Percentiles rank a stretch among this genome's conserved stretches.
Conservation (phyloP, 257 asterid species). For the Anisodus tanguticus region DNA sequence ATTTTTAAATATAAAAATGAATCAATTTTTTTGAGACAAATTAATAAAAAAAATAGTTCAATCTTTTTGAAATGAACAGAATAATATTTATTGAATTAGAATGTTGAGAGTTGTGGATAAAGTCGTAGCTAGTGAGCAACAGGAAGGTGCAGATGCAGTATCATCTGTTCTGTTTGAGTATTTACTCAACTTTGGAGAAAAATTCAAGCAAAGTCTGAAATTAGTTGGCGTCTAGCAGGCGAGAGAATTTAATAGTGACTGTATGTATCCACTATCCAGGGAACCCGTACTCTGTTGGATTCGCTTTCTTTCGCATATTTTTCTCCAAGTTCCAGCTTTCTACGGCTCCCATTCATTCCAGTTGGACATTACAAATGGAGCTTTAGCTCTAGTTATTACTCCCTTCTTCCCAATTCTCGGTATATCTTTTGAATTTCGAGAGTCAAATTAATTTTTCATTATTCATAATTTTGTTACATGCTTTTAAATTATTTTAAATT, state of each 20-base stretch:
- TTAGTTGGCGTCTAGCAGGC: constrained; percentile 1
- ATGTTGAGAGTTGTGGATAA: not conserved
- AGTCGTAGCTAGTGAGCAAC: not conserved
- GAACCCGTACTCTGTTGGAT: not conserved
- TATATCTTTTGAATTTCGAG: too few species aligned
- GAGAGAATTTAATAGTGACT: not conserved
- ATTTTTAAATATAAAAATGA: too few species aligned
- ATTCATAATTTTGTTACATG: too few species aligned
- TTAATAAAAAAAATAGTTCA: too few species aligned
- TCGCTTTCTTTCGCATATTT: too few species aligned
- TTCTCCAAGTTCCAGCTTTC: not conserved
- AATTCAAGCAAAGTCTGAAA: constrained; percentile 9
- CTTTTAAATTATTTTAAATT: too few species aligned
- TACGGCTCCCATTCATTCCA: not conserved
- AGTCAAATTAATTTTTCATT: too few species aligned
- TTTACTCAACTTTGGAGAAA: not conserved
- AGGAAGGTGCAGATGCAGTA: constrained; percentile 23
- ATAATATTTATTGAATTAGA: not conserved
- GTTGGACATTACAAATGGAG: not conserved
- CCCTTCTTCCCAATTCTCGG: too few species aligned
- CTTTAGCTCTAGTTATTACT: too few species aligned
- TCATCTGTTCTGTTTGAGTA: not conserved
- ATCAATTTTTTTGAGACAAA: too few species aligned
- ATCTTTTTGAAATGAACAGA: too few species aligned
- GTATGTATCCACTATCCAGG: not conserved